Base-by-base conservation (phyloP, 2,329 filamentous ascomycete species). In the Salinomyces thailandicus region DNA sequence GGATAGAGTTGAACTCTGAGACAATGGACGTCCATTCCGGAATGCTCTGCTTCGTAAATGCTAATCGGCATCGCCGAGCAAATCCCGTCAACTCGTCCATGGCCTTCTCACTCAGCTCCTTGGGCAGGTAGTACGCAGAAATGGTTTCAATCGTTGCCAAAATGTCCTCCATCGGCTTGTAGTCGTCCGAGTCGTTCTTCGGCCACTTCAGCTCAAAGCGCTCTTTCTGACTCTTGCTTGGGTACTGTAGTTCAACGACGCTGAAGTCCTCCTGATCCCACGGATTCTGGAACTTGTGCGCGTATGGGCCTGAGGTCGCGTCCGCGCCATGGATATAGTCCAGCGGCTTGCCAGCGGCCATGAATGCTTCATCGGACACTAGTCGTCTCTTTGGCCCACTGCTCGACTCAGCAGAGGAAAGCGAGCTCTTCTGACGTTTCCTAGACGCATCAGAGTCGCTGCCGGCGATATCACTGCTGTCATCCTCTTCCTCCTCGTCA, bases 181-280 rank as follows among this genome's bases (percentile, higher is more conserved):
- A 78, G 60, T 79, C 75, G 45, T 77, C 71, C 51, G 72, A 80
- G 46, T 93, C 84, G 45, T 81, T 43, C 33, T 38, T 80, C 32
- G 83, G 83, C 54, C 75, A 76, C 18, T 89, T 79, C 7, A 91
- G 72, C 50, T 87, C 75, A 54, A 84, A 86, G 48, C 78, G 39
- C 38, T 59, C 55, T 24, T 38, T 38, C 5, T 44, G 42, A 19
- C 45, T 45, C 43, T 71, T 67, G 58, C 84, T 87, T 7, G 91
- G 89, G 60, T 96, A 96, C 58, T 91, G 83, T 48, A 96, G 64
- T 53, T 79, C 67, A 14, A 66, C 58, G 32, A 63, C 60, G 9
- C 59, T 56, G 31, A 57, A 58, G 28, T 60, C 63, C 11, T 54
- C 47, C 14, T 51, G 41, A 9, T 63, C 62, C 16, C 67, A 71